Evolutionary conservation across 129 eudicot genomes (phyloP).

Genomic region (Dittrichia graveolens): DNA sequence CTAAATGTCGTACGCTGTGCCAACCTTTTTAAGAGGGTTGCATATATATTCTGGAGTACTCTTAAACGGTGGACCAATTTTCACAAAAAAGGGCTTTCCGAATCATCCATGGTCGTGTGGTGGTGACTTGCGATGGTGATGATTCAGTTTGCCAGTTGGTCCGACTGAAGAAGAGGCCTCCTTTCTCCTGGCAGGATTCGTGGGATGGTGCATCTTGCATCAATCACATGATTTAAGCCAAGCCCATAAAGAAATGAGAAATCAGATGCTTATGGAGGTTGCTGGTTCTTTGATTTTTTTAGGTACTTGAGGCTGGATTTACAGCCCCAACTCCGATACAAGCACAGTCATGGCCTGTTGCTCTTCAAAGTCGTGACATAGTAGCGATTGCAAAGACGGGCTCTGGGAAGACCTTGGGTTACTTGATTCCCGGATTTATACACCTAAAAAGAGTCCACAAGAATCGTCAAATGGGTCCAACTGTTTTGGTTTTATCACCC

Average conservation of each 20-base stretch:
- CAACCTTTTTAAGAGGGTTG: conserved; percentile 59
- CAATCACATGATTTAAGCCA: conserved; percentile 32
- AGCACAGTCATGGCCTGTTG: conserved; percentile 99
- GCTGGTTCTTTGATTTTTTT: conserved; percentile 48
- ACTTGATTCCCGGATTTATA: conserved; percentile 86
- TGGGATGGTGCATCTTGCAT: conserved; percentile 68
- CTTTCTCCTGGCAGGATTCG: conserved; percentile 58
- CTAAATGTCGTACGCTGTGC: conserved; percentile 98
- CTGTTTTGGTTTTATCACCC: conserved; percentile 90
- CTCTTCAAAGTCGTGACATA: conserved; percentile 86
- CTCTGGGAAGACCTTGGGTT: conserved; percentile 96
- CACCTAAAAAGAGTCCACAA: conserved; percentile 70
- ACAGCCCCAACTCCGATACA: conserved; percentile 93
- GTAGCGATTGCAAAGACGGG: conserved; percentile 98
- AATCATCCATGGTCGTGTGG: conserved; percentile 75
- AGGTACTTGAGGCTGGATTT: conserved; percentile 87
- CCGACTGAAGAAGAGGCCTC: conserved; percentile 79
- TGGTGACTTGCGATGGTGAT: conserved; percentile 70
- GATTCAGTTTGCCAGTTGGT: conserved; percentile 82
- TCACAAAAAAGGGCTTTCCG: conserved; percentile 65
- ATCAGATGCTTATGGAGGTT: conserved; percentile 47
- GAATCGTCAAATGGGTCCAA: conserved; percentile 84
- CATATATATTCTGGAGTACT: conserved; percentile 61
- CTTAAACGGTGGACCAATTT: conserved; percentile 72
- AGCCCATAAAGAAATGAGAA: conserved; percentile 36